These are phyloP conservation scores for Anthracocystis panici-leucophaei DNA, from an alignment of 1,284 basidiomycete species.

Conservation along the genomic window DNA sequence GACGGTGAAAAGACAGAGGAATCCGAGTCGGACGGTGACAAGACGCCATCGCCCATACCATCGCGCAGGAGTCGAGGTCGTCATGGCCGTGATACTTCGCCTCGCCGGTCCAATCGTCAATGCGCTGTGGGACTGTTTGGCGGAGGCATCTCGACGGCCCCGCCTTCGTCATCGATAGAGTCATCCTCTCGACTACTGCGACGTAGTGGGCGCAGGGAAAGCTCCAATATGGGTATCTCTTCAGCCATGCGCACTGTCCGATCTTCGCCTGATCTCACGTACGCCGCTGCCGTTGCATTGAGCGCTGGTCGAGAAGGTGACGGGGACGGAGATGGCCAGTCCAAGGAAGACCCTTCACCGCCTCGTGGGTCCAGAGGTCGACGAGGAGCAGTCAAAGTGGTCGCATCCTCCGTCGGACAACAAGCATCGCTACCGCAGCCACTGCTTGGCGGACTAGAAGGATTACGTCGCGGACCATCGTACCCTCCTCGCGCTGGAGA, in stretches of 20 bases:
- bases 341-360: slow-evolving; percentile 20
- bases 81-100: slow-evolving; percentile 35
- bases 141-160: slow-evolving; percentile 21
- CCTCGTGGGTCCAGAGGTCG: slow-evolving; percentile 49
- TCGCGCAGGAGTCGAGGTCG: slow-evolving; percentile 11
- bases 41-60: slow-evolving; percentile 22
- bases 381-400: slow-evolving; percentile 53
- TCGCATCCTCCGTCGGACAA: slow-evolving; percentile 43
- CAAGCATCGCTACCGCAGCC: slow-evolving; percentile 14
- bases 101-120: slow-evolving; percentile 44
- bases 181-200: slow-evolving; percentile 16
- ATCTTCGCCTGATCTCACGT: slow-evolving; percentile 52
- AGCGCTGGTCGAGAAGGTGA: slow-evolving; percentile 4
- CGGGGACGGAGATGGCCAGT: slow-evolving; percentile 3
- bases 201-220: slow-evolving; percentile 19
- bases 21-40: slow-evolving; percentile 32
- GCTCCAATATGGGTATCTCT: slow-evolving; percentile 22
- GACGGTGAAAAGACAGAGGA: slow-evolving; percentile 19
- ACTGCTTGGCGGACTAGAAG: slow-evolving; percentile 24
- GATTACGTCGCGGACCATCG: slow-evolving; percentile 37
- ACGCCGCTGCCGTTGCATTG: slow-evolving; percentile 34
- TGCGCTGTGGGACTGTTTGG: slow-evolving; percentile 60
- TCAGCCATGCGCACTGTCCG: slow-evolving; percentile 42
- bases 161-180: not conserved
- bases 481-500: slow-evolving; percentile 47